A percentile compares a stretch with the other conserved stretches of the same genome.
Evolutionary conservation across 2,329 filamentous ascomycete genomes (phyloP).

Genomic region (Pezizomycotina sp.): DNA sequence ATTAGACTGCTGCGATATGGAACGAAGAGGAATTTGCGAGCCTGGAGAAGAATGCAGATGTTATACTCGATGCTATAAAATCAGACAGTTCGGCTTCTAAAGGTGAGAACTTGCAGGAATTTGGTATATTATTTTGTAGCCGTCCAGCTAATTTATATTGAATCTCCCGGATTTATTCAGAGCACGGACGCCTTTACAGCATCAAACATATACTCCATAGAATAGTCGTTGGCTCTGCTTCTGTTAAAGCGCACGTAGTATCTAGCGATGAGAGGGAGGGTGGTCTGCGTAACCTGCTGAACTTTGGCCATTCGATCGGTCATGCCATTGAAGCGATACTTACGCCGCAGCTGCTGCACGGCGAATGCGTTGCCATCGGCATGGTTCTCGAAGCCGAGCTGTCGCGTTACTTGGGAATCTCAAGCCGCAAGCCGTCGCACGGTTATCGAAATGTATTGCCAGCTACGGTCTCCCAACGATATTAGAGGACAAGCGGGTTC

Average conservation of each 20-base stretch:
- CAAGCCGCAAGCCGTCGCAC: slow-evolving; percentile 70
- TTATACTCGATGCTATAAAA: slow-evolving; percentile 57
- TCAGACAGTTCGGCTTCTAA: slow-evolving; percentile 26
- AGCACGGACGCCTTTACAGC: slow-evolving; percentile 45
- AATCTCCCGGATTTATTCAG: too few species aligned
- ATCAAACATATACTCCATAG: slow-evolving; percentile 57
- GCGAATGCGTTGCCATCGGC: slow-evolving; percentile 88
- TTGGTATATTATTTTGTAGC: too few species aligned
- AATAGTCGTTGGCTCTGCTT: slow-evolving; percentile 77
- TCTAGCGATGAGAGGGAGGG: slow-evolving; percentile 89
- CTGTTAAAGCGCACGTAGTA: slow-evolving; percentile 85
- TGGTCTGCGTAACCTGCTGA: slow-evolving; percentile 80
- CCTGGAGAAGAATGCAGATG: slow-evolving; percentile 63
- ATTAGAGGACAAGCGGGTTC: slow-evolving; percentile 64
- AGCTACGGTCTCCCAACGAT: slow-evolving; percentile 82
- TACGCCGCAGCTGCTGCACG: slow-evolving; percentile 86
- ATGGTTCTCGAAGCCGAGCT: slow-evolving; percentile 98
- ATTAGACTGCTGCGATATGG: slow-evolving; percentile 84
- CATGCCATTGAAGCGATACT: slow-evolving; percentile 92
- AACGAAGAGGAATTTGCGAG: slow-evolving; percentile 71
- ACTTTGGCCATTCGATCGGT: slow-evolving; percentile 95
- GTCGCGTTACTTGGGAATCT: slow-evolving; percentile 76
- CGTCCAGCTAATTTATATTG: too few species aligned
- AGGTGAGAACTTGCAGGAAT: slow-evolving; percentile 14
- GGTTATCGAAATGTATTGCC: slow-evolving; percentile 82